phyloP scores from a whole-genome alignment of 2,329 filamentous ascomycete species.

The Escovopsis sp. region DNA sequence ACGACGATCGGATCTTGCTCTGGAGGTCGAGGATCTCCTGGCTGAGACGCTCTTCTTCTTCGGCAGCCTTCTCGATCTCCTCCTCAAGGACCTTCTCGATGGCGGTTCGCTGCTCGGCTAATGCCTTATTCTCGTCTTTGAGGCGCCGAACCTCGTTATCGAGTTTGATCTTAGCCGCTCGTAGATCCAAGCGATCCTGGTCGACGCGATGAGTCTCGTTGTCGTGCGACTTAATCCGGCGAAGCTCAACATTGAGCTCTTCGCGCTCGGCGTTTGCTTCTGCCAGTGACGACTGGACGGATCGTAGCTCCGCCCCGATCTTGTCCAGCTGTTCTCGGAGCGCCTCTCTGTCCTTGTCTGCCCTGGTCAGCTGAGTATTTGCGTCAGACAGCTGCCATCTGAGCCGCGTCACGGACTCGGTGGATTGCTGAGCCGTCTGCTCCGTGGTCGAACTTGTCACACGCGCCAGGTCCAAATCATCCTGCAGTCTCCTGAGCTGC shows the following conservation, averaged over 20 bases:
- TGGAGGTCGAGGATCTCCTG: conserved; percentile 40
- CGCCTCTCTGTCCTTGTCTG: conserved; percentile 44
- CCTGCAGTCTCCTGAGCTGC: conserved; percentile 24
- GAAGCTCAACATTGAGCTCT: conserved; percentile 47
- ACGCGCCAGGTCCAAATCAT: conserved; percentile 13
- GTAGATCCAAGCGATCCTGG: conserved; percentile 53
- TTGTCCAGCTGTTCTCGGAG: conserved; percentile 49
- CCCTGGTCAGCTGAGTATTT: conserved; percentile 40
- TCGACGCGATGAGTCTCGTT: conserved; percentile 47
- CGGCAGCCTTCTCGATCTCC: conserved; percentile 50
- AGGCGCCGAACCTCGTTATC: conserved; percentile 52
- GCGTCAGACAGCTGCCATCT: conserved; percentile 43
- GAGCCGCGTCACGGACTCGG: conserved; percentile 35
- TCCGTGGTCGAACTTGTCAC: conserved; percentile 16
- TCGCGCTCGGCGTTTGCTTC: conserved; percentile 51
- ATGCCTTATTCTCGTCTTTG: conserved; percentile 45
- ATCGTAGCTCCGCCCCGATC: conserved; percentile 44
- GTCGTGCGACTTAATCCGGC: conserved; percentile 37
- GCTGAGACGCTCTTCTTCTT: conserved; percentile 49
- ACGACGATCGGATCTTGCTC: conserved; percentile 28
- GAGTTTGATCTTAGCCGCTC: conserved; percentile 51
- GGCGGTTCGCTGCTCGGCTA: conserved; percentile 40
- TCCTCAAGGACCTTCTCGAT: conserved; percentile 50
- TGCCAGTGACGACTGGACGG: conserved; percentile 38
- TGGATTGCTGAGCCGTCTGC: conserved; percentile 19